These are phyloP conservation scores for Prunus fruticosa DNA, from an alignment of 306 rosid species.

Conservation along the genomic window DNA sequence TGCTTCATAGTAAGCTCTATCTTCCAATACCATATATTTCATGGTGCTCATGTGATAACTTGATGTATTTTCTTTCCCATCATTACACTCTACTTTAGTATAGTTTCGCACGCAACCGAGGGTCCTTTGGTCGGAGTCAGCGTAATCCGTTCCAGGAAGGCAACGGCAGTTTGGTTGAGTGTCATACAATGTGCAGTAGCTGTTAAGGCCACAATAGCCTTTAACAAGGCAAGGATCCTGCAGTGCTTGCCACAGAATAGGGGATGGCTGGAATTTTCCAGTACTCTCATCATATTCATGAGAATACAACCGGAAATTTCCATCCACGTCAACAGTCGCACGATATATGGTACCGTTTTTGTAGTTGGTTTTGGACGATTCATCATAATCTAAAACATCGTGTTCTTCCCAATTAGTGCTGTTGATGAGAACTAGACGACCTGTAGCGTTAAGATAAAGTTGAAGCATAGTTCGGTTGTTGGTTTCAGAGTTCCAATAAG, in stretches of 20 bases:
- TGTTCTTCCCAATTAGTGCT: background rate
- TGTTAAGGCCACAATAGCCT: slow-evolving; percentile 23
- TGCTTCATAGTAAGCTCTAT: background rate
- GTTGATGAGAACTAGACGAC: background rate
- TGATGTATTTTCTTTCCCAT: background rate
- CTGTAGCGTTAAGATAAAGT: background rate
- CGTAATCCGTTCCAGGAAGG: slow-evolving; percentile 21
- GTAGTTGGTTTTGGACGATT: too few relatives aligned
- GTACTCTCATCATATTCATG: background rate
- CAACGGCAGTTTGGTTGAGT: background rate
- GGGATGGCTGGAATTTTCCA: background rate
- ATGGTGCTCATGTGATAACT: background rate
- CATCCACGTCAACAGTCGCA: slow-evolving; percentile 11
- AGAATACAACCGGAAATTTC: slow-evolving; percentile 8
- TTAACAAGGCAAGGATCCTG: background rate
- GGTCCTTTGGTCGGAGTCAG: background rate
- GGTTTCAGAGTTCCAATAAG: slow-evolving; percentile 2
- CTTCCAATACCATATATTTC: background rate
- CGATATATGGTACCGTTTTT: background rate
- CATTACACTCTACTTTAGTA: background rate
- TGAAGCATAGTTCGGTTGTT: rapidly evolving
- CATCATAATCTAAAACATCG: rapidly evolving
- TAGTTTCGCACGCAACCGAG: slow-evolving; percentile 21
- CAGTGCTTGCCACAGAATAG: background rate
- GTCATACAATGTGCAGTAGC: slow-evolving; percentile 14